Percentiles rank a stretch among this genome's conserved stretches.
Conservation (phyloP, 805 yeast species). For the Monosporozyma aerobia region DNA sequence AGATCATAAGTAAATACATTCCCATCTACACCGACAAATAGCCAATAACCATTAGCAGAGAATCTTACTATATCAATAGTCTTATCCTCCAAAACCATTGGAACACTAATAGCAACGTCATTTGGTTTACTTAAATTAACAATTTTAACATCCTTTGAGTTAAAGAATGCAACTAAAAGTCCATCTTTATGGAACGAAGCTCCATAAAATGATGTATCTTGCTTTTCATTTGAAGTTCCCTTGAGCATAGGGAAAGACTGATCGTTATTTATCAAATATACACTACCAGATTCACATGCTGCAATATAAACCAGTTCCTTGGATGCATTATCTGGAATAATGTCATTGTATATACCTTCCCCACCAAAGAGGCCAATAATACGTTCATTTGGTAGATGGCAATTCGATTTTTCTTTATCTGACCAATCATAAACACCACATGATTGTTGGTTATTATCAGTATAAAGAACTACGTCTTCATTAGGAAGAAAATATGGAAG, state of each 20-base stretch:
- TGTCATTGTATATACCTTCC: not conserved
- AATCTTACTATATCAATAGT: conserved; percentile 13
- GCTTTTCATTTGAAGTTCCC: not conserved
- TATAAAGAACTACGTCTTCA: not conserved
- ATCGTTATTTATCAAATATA: not conserved
- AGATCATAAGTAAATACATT: conserved; percentile 19
- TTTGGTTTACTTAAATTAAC: conserved; percentile 10
- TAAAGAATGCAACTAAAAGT: conserved; percentile 23
- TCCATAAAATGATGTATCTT: not conserved
- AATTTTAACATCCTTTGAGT: conserved; percentile 5
- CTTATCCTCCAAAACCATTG: conserved; percentile 1
- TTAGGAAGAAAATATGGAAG: not conserved
- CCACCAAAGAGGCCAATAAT: not conserved
- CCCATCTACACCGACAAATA: conserved; percentile 16
- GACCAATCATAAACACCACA: not conserved
- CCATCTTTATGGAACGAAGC: conserved; percentile 33
- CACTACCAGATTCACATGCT: not conserved
- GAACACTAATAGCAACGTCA: conserved; percentile 9
- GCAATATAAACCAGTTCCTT: not conserved
- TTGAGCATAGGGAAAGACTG: not conserved
- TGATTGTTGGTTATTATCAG: not conserved
- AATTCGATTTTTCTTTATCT: not conserved
- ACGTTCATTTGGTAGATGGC: not conserved
- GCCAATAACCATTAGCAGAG: conserved; percentile 28
- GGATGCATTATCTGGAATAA: not conserved